These are phyloP conservation scores for Favolaschia claudopus DNA, from an alignment of 768 basidiomycete genomes.

Conservation along the genomic window DNA sequence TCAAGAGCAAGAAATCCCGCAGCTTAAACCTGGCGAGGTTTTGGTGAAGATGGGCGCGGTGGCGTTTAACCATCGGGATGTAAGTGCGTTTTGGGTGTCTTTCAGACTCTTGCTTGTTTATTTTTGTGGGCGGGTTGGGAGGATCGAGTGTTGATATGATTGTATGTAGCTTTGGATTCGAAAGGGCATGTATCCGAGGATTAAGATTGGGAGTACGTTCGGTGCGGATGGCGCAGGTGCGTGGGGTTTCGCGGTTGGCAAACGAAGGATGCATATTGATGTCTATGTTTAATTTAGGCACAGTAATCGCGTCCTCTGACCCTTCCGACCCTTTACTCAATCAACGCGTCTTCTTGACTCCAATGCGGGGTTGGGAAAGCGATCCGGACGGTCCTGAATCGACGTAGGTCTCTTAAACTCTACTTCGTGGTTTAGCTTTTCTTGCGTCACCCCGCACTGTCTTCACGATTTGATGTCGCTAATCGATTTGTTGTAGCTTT, in stretches of 20 bases:
- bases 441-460: not conserved
- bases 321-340: slow-evolving; percentile 62
- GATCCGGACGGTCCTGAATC: slow-evolving; percentile 72
- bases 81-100: slow-evolving; percentile 33
- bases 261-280: not conserved
- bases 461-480: slow-evolving; percentile 8
- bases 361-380: slow-evolving; percentile 78
- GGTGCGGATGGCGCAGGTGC: slow-evolving; percentile 81
- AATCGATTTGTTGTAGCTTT: slow-evolving; percentile 48
- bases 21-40: slow-evolving; percentile 62
- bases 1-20: slow-evolving; percentile 56
- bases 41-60: slow-evolving; percentile 74
- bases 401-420: slow-evolving; percentile 47
- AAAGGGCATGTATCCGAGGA: slow-evolving; percentile 70
- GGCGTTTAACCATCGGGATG: slow-evolving; percentile 82
- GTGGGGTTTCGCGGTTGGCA: slow-evolving; percentile 13
- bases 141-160: not conserved
- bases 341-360: slow-evolving; percentile 77
- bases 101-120: too few species aligned
- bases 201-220: slow-evolving; percentile 63
- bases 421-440: not conserved
- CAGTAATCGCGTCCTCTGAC: slow-evolving; percentile 64
- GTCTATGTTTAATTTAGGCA: slow-evolving; percentile 58
- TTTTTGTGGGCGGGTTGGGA: too few species aligned
- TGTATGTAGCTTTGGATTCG: slow-evolving; percentile 73